These are phyloP conservation scores for Phanerodontia chrysosporium DNA, from an alignment of 768 basidiomycete species.

Conservation along the genomic window DNA sequence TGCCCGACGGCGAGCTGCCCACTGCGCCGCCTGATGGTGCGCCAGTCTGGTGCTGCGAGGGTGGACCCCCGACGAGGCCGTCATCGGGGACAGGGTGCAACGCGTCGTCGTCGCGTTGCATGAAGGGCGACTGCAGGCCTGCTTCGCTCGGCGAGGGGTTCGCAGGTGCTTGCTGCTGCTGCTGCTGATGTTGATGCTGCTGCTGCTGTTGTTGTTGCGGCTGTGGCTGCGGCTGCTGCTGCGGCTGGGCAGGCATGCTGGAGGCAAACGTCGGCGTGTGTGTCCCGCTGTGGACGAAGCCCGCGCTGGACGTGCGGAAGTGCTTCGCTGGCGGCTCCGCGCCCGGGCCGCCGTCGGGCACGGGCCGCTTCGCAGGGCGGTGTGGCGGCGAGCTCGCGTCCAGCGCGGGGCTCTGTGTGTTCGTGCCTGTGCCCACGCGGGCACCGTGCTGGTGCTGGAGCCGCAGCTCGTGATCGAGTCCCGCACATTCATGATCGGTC, in stretches of 20 bases:
- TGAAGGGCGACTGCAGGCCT: background rate
- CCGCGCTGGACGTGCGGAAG: background rate
- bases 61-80: background rate
- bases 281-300: background rate
- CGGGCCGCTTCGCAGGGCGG: slow-evolving; percentile 9
- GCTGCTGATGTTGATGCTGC: background rate
- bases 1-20: slow-evolving; percentile 46
- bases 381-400: slow-evolving; percentile 4
- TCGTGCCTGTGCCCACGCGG: slow-evolving; percentile 14
- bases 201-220: background rate
- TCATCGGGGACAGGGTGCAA: background rate
- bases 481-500: slow-evolving; percentile 51
- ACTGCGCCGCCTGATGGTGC: slow-evolving; percentile 17
- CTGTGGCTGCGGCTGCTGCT: background rate
- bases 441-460: slow-evolving; percentile 35
- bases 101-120: slow-evolving; percentile 2
- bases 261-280: background rate
- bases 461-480: slow-evolving; percentile 52
- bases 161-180: background rate
- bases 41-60: background rate
- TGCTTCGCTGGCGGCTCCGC: background rate
- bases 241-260: background rate
- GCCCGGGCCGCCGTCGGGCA: slow-evolving; percentile 4
- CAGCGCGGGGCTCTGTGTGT: background rate
- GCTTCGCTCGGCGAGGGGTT: background rate